A percentile compares a stretch with the other conserved stretches of the same genome.
phyloP scores from a whole-genome alignment of 805 yeast genomes.

The Priceomyces fermenticarens region DNA sequence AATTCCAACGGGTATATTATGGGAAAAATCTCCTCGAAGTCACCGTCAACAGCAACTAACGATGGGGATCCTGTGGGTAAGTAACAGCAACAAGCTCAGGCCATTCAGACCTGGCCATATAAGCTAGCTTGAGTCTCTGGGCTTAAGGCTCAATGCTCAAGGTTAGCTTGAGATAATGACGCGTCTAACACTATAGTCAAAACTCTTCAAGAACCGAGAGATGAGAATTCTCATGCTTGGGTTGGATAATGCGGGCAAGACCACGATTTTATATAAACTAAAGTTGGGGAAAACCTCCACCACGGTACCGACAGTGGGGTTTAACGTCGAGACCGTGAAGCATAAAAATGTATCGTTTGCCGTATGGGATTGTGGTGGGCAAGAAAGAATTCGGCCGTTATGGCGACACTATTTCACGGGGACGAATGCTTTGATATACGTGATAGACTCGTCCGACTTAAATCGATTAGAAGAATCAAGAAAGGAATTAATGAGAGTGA shows the following conservation, averaged over 20 bases:
- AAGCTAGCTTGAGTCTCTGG: too few species aligned
- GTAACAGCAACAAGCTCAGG: not conserved
- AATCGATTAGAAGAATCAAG: constrained; percentile 75
- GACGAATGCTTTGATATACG: constrained; percentile 87
- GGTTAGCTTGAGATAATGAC: too few species aligned
- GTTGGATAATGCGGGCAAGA: constrained; percentile 90
- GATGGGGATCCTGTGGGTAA: constrained; percentile 5
- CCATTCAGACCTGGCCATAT: too few species aligned
- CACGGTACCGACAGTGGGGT: constrained; percentile 92
- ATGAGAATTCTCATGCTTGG: constrained; percentile 95
- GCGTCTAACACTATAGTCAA: constrained; percentile 28
- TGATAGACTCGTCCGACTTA: constrained; percentile 77
- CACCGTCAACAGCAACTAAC: not conserved
- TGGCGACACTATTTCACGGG: constrained; percentile 97
- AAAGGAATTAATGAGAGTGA: constrained; percentile 70
- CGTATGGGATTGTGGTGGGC: constrained; percentile 97
- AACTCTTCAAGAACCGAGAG: constrained; percentile 73
- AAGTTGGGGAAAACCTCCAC: constrained; percentile 71
- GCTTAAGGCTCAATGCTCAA: too few species aligned
- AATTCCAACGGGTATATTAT: too few species aligned
- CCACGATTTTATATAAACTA: constrained; percentile 80
- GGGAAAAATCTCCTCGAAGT: too few species aligned
- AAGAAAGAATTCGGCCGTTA: constrained; percentile 82
- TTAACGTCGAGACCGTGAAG: constrained; percentile 84
- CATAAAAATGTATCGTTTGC: constrained; percentile 80